phyloP scores from a whole-genome alignment of 768 basidiomycete genomes.

The Fistulinella prunicolor region DNA sequence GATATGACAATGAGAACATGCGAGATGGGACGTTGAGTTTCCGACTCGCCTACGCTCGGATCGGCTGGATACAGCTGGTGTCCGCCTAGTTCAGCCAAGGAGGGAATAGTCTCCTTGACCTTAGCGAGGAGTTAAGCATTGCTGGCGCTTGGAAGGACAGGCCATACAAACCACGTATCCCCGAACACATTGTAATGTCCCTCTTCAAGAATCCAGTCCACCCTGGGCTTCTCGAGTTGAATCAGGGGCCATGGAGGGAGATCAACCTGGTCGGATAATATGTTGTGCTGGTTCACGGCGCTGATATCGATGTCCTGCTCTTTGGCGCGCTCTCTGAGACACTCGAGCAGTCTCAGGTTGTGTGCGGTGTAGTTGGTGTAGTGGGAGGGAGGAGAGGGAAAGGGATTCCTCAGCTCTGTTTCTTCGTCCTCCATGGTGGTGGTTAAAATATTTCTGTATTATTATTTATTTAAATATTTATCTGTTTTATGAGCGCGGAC shows the following conservation, averaged over 20 bases:
- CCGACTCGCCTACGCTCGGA: constrained; percentile 58
- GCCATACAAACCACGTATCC: constrained; percentile 85
- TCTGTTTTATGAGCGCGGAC: too few relatives aligned
- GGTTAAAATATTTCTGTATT: not conserved
- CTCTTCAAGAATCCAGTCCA: constrained; percentile 89
- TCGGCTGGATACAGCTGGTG: constrained; percentile 77
- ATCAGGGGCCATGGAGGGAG: constrained; percentile 75
- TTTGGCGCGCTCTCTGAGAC: constrained; percentile 54
- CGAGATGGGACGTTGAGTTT: not conserved
- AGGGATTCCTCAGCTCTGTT: constrained; percentile 78
- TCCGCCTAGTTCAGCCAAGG: constrained; percentile 77
- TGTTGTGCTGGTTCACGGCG: constrained; percentile 52
- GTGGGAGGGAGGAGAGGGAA: constrained; percentile 86
- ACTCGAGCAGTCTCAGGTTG: constrained; percentile 65
- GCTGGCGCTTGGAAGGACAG: constrained; percentile 7
- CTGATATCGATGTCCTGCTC: constrained; percentile 36
- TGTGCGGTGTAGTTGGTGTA: constrained; percentile 73
- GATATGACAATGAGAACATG: constrained; percentile 7
- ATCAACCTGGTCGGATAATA: constrained; percentile 67
- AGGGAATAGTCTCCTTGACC: constrained; percentile 83
- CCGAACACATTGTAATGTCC: constrained; percentile 81
- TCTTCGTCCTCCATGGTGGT: constrained; percentile 55
- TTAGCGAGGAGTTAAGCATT: constrained; percentile 30
- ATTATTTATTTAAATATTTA: not conserved
- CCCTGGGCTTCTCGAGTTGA: constrained; percentile 80